Conservation (phyloP, 768 basidiomycete genomes). For the Suillus bovinus region DNA sequence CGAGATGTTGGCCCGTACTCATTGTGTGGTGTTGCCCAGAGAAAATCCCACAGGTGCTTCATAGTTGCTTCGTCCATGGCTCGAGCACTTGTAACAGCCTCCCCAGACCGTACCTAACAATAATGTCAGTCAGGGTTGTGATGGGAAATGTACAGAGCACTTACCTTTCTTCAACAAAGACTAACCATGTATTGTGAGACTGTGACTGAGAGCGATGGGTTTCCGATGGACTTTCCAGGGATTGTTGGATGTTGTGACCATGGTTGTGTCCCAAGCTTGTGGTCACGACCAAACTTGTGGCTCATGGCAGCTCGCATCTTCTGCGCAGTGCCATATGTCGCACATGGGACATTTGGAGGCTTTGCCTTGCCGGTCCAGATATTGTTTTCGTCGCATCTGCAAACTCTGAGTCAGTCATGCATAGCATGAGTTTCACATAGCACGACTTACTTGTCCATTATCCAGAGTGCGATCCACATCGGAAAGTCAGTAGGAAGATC, state of each 20-base stretch:
- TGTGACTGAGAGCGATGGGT: no score
- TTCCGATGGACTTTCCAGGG: constrained; percentile 18
- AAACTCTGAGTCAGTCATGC: background rate
- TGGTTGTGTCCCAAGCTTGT: constrained; percentile 23
- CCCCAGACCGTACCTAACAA: constrained; percentile 15
- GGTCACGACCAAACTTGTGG: constrained; percentile 29
- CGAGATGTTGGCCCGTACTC: constrained; percentile 8
- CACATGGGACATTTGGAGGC: constrained; percentile 1
- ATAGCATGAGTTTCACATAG: no score
- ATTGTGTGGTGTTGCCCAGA: constrained; percentile 21
- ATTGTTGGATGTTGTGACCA: constrained; percentile 30
- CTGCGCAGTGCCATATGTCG: constrained; percentile 34
- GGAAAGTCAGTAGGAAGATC: constrained; percentile 20
- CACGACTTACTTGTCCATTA: constrained; percentile 25
- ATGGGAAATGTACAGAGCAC: no score
- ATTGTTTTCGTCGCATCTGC: constrained; percentile 28
- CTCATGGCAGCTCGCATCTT: constrained; percentile 37
- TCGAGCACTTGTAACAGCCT: constrained; percentile 26
- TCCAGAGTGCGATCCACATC: constrained; percentile 28
- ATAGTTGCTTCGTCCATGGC: constrained; percentile 30
- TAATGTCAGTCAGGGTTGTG: no score
- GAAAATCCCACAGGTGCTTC: constrained; percentile 25
- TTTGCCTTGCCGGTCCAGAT: constrained; percentile 20
- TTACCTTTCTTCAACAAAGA: constrained; percentile 26
- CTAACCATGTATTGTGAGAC: no score